Conservation (phyloP, 768 basidiomycete species). For the Suillus discolor region DNA sequence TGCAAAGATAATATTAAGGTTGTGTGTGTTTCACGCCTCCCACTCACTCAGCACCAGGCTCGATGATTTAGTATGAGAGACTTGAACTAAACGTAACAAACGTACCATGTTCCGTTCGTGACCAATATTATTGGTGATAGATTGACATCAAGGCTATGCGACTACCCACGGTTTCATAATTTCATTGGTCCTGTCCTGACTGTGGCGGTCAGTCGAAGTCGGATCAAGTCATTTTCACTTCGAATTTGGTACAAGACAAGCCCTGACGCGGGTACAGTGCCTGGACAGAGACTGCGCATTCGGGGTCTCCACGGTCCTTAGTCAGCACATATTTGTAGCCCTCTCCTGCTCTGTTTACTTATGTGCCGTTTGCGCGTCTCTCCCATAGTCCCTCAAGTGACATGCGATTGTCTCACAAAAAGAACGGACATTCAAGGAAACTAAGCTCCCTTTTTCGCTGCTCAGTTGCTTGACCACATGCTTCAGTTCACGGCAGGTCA, state of each 20-base stretch:
- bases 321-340: no score
- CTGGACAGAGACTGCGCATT: no score
- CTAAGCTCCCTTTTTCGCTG: background rate
- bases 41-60: background rate
- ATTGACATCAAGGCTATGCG: background rate
- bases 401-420: background rate
- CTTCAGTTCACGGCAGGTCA: background rate
- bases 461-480: background rate
- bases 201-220: background rate
- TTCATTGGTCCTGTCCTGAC: background rate
- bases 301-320: no score
- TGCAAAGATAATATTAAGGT: background rate
- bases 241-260: background rate
- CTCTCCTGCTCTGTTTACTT: no score
- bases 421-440: background rate
- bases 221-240: background rate
- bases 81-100: background rate
- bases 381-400: background rate
- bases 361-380: background rate
- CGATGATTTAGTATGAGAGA: background rate
- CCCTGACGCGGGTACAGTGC: background rate
- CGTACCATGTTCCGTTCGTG: no score
- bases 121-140: background rate
- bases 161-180: background rate
- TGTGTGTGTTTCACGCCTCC: background rate